Conservation (phyloP, 139 green algal species). For the Chlorella sp. region DNA sequence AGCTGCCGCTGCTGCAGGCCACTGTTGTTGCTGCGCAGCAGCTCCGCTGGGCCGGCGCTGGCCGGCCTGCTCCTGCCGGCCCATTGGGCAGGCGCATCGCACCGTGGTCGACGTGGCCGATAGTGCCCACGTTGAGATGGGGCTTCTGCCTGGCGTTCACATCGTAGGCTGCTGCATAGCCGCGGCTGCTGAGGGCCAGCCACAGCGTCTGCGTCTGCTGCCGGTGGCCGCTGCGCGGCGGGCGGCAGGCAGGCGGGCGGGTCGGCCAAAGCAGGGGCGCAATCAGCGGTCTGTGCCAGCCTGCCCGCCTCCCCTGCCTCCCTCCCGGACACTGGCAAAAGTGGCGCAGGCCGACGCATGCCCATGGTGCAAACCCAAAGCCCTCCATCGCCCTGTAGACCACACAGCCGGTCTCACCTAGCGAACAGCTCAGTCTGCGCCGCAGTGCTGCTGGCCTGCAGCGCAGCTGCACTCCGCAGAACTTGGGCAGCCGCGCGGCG, state of each 20-base stretch:
- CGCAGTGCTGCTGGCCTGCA: too few relatives aligned
- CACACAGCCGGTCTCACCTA: too few relatives aligned
- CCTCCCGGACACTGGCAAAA: too few relatives aligned
- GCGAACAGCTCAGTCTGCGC: too few relatives aligned
- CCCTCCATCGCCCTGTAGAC: not conserved
- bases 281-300: not conserved
- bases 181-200: not conserved
- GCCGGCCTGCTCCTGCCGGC: too few relatives aligned
- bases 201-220: conserved; percentile 12
- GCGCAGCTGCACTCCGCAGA: too few relatives aligned
- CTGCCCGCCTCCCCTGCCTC: not conserved
- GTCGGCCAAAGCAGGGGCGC: not conserved
- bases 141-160: conserved; percentile 92
- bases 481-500: too few relatives aligned
- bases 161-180: conserved; percentile 69
- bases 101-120: conserved; percentile 99
- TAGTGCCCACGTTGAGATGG: conserved; percentile 98
- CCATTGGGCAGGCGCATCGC: too few relatives aligned
- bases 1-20: too few relatives aligned
- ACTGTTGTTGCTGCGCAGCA: too few relatives aligned
- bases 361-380: not conserved
- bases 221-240: conserved; percentile 2
- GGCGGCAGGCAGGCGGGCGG: not conserved
- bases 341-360: not conserved
- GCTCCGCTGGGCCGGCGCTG: too few relatives aligned